Evolutionary conservation across 495 filamentous ascomycete genomes (phyloP), one percentile per base, ranked within the genome.

Genomic region (Talaromyces proteolyticus): DNA sequence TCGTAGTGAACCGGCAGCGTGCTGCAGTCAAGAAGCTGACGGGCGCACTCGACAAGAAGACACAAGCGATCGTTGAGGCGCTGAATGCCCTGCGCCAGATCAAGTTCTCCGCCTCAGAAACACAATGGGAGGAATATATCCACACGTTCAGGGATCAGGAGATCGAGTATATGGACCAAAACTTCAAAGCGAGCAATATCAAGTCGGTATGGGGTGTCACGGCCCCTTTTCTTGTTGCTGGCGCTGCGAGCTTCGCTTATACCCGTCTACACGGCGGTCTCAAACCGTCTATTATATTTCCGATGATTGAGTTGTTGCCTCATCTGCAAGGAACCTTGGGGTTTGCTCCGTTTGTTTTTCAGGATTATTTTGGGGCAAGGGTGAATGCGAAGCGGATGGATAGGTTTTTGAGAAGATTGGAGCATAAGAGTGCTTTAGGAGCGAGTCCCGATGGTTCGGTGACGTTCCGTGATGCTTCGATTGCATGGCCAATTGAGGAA

Each of bases 341-440:
- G 12, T 5, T 29, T 12, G 12, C 12, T 12, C 26, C 26, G 26
- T 6, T 29, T 5, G 26, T 12, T 6, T 29, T 29, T 29, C 26
- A 29, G 26, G 26, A 29, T 29, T 6, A 6, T 12, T 43, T 85
- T 16, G 82, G 86, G 53, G 76, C 80, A 6, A 75, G 75, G 67
- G 71, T 85, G n/a, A 83, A 78, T 6, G 55, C 81, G 21, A 66
- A 74, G 37, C 73, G 83, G 20, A 80, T 87, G 41, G 73, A 84
- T 26, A 66, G 71, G 6, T 86, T 85, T 53, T 68, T 87, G 6
- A 62, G 67, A 39, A 72, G 77, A 1, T 71, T 79, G 6, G 84
- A 86, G 50, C 76, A 81, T 12, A 29, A 29, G 20, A 57, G 58
- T 4, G 62, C 64, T 37, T 66, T 73, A 19, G 75, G 81, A 23